Conservation (phyloP, 1,284 basidiomycete species). For the Fomitiporia mediterranea region DNA sequence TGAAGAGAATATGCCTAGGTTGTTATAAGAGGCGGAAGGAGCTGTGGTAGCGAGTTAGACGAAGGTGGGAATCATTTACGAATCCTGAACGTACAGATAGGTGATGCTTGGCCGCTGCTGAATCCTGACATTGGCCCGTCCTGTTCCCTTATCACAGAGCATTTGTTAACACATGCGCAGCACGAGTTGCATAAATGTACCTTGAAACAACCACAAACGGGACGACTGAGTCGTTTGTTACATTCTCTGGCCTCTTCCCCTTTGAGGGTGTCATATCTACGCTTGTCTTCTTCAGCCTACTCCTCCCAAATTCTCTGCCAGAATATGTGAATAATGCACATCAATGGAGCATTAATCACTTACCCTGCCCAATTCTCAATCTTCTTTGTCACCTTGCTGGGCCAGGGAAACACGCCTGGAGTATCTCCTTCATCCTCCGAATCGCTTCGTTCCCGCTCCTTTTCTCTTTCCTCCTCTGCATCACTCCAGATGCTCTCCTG, state of each 20-base stretch:
- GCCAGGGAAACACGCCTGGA: slow-evolving; percentile 39
- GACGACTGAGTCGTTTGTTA: slow-evolving; percentile 21
- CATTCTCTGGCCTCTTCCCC: slow-evolving; percentile 26
- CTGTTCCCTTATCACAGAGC: slow-evolving; percentile 29
- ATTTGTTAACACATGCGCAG: not conserved
- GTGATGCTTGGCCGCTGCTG: slow-evolving; percentile 71
- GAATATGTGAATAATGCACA: slow-evolving; percentile 10
- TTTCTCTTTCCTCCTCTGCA: slow-evolving; percentile 32
- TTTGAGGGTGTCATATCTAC: slow-evolving; percentile 29
- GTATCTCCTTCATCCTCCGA: slow-evolving; percentile 30
- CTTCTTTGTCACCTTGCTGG: slow-evolving; percentile 60
- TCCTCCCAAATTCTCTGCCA: slow-evolving; percentile 24
- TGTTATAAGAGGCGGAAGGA: slow-evolving; percentile 8
- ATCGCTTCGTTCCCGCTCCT: slow-evolving; percentile 34
- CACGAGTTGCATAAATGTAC: slow-evolving; percentile 24
- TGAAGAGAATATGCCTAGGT: slow-evolving; percentile 23
- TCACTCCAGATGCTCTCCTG: slow-evolving; percentile 34
- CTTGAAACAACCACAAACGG: slow-evolving; percentile 35
- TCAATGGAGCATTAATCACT: slow-evolving; percentile 26
- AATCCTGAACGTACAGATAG: slow-evolving; percentile 45
- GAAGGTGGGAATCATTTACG: not conserved
- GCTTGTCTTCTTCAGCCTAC: slow-evolving; percentile 35
- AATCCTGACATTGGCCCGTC: slow-evolving; percentile 48
- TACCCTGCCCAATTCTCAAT: slow-evolving; percentile 68
- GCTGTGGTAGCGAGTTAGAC: slow-evolving; percentile 3